A percentile compares a stretch with the other conserved stretches of the same genome.
These are phyloP conservation scores for Curvularia sp. DNA, from an alignment of 2,329 filamentous ascomycete genomes.

Conservation along the genomic window DNA sequence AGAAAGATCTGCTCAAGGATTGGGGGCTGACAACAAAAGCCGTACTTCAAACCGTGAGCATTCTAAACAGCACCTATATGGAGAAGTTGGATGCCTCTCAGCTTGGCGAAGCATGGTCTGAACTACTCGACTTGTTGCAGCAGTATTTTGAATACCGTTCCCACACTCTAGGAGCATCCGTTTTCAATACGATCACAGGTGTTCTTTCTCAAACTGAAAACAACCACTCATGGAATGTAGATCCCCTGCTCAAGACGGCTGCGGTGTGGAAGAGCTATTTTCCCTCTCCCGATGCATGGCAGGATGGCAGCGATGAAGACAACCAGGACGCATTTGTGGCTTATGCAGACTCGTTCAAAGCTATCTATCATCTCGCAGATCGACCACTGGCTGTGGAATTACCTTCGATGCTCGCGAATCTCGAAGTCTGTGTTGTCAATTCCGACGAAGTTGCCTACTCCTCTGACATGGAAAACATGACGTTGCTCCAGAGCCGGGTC, in stretches of 20 bases:
- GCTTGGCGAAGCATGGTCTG: slow-evolving; percentile 77
- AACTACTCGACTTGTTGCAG: slow-evolving; percentile 73
- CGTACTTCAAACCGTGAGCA: slow-evolving; percentile 47
- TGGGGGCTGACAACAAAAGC: slow-evolving; percentile 53
- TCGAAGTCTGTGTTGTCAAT: slow-evolving; percentile 73
- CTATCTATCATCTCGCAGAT: slow-evolving; percentile 79
- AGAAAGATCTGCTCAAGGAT: slow-evolving; percentile 31
- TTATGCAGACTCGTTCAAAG: slow-evolving; percentile 77
- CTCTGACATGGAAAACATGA: slow-evolving; percentile 75
- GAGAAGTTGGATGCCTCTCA: slow-evolving; percentile 71
- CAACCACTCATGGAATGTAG: slow-evolving; percentile 28
- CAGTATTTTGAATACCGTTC: slow-evolving; percentile 52
- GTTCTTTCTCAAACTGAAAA: slow-evolving; percentile 47
- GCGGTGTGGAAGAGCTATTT: slow-evolving; percentile 47
- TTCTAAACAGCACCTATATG: slow-evolving; percentile 77
- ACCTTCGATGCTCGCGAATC: slow-evolving; percentile 71
- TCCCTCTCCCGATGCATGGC: slow-evolving; percentile 33
- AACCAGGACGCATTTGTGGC: slow-evolving; percentile 85
- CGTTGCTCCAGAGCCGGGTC: slow-evolving; percentile 73
- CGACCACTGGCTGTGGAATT: slow-evolving; percentile 67
- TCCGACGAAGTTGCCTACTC: slow-evolving; percentile 73
- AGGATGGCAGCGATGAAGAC: slow-evolving; percentile 33
- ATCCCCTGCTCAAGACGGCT: slow-evolving; percentile 44
- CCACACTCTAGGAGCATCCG: slow-evolving; percentile 52
- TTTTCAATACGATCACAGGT: slow-evolving; percentile 51